A percentile compares a stretch with the other conserved stretches of the same genome.
phyloP scores from a whole-genome alignment of 1,284 basidiomycete species.

The Cutaneotrichosporon cyanovorans region DNA sequence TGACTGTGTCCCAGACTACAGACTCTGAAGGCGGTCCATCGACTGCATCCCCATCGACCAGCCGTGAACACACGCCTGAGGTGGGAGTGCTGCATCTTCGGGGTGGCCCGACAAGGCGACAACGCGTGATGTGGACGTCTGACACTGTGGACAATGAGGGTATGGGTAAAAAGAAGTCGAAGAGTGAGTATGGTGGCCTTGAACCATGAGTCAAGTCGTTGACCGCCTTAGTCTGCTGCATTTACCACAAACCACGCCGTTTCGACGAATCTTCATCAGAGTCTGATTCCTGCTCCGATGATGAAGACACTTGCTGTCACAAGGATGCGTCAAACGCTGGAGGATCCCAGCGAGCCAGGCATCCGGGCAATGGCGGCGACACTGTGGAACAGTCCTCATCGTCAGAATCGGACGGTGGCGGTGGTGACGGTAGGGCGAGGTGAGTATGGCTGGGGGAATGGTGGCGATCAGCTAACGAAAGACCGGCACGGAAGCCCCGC shows the following conservation, averaged over 20 bases:
- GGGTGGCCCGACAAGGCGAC: slow-evolving; percentile 33
- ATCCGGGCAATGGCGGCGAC: neutral
- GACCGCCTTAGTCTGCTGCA: slow-evolving; percentile 47
- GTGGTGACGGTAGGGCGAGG: slow-evolving; percentile 14
- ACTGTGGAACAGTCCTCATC: slow-evolving; percentile 12
- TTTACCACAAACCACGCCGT: slow-evolving; percentile 48
- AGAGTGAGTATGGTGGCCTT: slow-evolving; percentile 46
- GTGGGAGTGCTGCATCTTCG: slow-evolving; percentile 40
- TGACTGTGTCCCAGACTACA: slow-evolving; percentile 20
- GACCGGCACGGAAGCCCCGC: slow-evolving; percentile 7
- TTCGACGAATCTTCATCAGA: slow-evolving; percentile 47
- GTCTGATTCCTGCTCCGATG: slow-evolving; percentile 28
- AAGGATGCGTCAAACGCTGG: neutral
- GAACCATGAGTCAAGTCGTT: too few species aligned
- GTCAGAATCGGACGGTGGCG: slow-evolving; percentile 15
- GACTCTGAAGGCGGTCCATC: slow-evolving; percentile 13
- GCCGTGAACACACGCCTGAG: slow-evolving; percentile 11
- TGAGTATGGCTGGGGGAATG: neutral
- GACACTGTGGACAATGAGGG: slow-evolving; percentile 49
- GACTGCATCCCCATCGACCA: neutral
- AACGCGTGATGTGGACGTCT: slow-evolving; percentile 45
- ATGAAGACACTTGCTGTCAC: slow-evolving; percentile 2
- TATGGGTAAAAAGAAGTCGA: slow-evolving; percentile 48
- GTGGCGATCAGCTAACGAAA: neutral
- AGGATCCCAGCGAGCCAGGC: neutral